Base-by-base conservation (phyloP, 2,329 filamentous ascomycete species). In the Geosmithia flava region DNA sequence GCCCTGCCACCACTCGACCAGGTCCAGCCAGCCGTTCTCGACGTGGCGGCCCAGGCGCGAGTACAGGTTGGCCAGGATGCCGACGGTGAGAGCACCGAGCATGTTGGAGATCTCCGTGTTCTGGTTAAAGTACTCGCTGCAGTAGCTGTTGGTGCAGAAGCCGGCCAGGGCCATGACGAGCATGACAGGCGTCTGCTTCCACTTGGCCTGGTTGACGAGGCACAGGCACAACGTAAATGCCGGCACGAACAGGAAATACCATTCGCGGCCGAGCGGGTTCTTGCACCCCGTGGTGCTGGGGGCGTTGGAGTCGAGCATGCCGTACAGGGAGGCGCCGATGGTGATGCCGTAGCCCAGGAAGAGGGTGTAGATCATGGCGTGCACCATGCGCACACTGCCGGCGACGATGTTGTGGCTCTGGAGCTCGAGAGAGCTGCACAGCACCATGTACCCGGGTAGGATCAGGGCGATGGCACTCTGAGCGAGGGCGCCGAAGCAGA, bases 131-230 rank as follows among this genome's bases (percentile, higher is more conserved):
- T 76, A 79, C 29, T 74, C 68, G 30, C 78, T 77, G 15, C 77
- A 80, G 63, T 86, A 89, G 65, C 78, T 86, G 63, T 85, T 91
- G 56, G 87, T 83, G 7, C 81, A 69, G 59, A 85, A 93, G 8
- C 87, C 87, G 0, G 79, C 76, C 30, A 88, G 67, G 0, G 86
- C 79, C 56, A 94, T 89, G 50, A 78, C 43, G 3, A 85, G 66
- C 85, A 91, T 91, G 46, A 85, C 73, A 0, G 86, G 85, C 30
- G 81, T 76, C 59, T 91, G 86, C 56, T 78, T 83, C 77, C 78
- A 87, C 63, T 88, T 87, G 50, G 84, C 85, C 54, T 91, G 85
- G 63, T 90, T 90, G 61, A 91, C 83, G 57, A 90, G 72, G 51
- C 84, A 83, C 0, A 91, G 71, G 53, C 83, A 87, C 37, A 88